phyloP scores from a whole-genome alignment of 345 rosid genomes.

The Pugionium cornutum region DNA sequence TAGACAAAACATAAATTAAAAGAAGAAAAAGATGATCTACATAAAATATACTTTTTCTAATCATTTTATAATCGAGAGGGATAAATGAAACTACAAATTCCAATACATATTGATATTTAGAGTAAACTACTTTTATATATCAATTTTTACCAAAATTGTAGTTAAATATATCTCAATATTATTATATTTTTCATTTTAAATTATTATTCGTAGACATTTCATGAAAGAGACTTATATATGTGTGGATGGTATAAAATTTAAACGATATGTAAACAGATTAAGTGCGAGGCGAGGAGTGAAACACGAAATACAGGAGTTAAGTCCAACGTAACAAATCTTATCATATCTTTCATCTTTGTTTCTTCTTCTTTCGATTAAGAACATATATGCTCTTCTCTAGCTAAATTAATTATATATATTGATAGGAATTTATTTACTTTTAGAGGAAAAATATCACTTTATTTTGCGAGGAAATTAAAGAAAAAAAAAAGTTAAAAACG shows the following conservation, averaged over 20 bases:
- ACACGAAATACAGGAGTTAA: neutral
- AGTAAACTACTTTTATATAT: too few species aligned
- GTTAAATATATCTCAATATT: neutral
- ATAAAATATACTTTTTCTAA: too few species aligned
- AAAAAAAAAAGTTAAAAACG: slow-evolving; percentile 2
- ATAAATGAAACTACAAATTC: neutral
- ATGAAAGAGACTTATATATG: slow-evolving; percentile 4
- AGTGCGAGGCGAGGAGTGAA: slow-evolving; percentile 23
- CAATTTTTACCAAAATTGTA: too few species aligned
- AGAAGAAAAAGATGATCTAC: too few species aligned
- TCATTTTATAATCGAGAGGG: slow-evolving; percentile 1
- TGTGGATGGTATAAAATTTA: slow-evolving; percentile 11
- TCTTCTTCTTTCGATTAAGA: neutral
- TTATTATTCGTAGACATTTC: neutral
- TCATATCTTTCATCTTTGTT: neutral
- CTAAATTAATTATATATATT: neutral
- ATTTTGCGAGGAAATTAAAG: slow-evolving; percentile 5
- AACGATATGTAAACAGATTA: neutral
- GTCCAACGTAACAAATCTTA: neutral
- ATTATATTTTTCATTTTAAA: too few species aligned
- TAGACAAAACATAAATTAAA: too few species aligned
- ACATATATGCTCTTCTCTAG: neutral
- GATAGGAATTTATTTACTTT: neutral
- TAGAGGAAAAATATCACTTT: neutral
- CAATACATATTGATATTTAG: too few species aligned